Percentiles rank a stretch among this genome's conserved stretches.
Conservation (phyloP, 352 stramenopile genomes). For the Globisporangium rhizosaccharum region DNA sequence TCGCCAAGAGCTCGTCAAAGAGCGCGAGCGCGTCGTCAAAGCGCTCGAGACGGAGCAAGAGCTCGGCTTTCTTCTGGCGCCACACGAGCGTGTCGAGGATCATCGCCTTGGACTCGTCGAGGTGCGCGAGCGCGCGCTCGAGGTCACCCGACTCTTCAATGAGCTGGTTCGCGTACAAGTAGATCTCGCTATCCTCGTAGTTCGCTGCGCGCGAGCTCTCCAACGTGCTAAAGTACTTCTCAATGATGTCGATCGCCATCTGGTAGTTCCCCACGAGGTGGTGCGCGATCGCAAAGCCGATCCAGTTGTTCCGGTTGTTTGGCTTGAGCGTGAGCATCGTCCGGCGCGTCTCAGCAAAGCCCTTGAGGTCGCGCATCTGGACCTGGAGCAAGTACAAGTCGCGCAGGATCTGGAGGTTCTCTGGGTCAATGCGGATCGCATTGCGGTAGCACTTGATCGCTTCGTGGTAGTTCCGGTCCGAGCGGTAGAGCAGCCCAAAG, state of each 20-base stretch:
- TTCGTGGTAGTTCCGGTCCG: conserved; percentile 95
- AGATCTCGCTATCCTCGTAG: conserved; percentile 96
- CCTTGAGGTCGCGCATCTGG: conserved; percentile 85
- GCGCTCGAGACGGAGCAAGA: conserved; percentile 52
- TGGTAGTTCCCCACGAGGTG: conserved; percentile 91
- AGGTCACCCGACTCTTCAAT: conserved; percentile 89
- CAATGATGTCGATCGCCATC: conserved; percentile 94
- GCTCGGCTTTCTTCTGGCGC: conserved; percentile 75
- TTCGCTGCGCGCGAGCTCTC: conserved; percentile 41
- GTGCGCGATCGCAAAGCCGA: conserved; percentile 95
- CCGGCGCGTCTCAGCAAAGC: conserved; percentile 93
- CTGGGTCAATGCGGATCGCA: conserved; percentile 93
- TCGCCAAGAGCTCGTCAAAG: conserved; percentile 71
- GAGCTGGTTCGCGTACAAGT: conserved; percentile 94
- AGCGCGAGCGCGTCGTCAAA: conserved; percentile 61
- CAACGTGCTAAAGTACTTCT: conserved; percentile 93
- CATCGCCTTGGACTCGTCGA: conserved; percentile 72
- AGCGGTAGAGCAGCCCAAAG: conserved; percentile 95
- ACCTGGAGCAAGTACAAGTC: conserved; percentile 97
- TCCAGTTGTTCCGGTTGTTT: conserved; percentile 95
- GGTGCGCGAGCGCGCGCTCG: conserved; percentile 75
- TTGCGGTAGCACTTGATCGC: conserved; percentile 99
- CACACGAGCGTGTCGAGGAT: conserved; percentile 74
- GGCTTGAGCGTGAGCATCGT: conserved; percentile 92
- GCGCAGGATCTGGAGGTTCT: conserved; percentile 97